Evolutionary conservation across 1,284 basidiomycete species (phyloP), one percentile per base, ranked within the genome.

Genomic region (Cryptococcus neoformans): DNA sequence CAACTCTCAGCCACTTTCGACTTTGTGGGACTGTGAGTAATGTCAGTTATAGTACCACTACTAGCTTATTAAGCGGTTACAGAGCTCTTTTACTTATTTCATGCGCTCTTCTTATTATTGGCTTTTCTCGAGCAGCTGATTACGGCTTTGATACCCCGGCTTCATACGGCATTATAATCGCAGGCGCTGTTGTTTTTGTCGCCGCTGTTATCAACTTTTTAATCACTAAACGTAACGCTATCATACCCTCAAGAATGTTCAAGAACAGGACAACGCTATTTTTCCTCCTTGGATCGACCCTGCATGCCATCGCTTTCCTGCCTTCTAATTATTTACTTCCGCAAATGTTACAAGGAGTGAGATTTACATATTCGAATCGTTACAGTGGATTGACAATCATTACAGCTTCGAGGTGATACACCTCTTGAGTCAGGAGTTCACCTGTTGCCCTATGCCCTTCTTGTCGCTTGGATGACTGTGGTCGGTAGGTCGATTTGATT

Each of bases 71-170:
- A 42, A 56, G n/a, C n/a, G 39, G 16, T 34, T 14, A 40, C 49
- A 72, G 68, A 2, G 53, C 82, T 37, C 80, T 91, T 38, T 81
- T 96, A 54, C 83, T 94, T 53, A 77, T 76, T 1, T 88, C 88
- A 0, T 83, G 90, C 14, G 81, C 91, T 5, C 85, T 87, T 53
- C 71, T 96, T 14, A 81, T 96, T 14, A 79, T 95, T 10, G 92
- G 92, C 0, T 78, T 96, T 74, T 87, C 68, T 49, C 71, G 63
- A 55, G 78, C 69, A 2, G 70, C 75, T 7, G 76, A 78, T 57
- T 56, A 65, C 37, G 76, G 76, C 8, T 79, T 77, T 57, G 51
- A 57, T 42, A 36, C 63, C 69, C 38, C 84, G 3, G 71, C 84
- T 59, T 88, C 90, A 0, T 91, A 94, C 49, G 83, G 83, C 1